Evolutionary conservation across 257 asterid genomes (phyloP).

Genomic region (Gentiana straminea): DNA sequence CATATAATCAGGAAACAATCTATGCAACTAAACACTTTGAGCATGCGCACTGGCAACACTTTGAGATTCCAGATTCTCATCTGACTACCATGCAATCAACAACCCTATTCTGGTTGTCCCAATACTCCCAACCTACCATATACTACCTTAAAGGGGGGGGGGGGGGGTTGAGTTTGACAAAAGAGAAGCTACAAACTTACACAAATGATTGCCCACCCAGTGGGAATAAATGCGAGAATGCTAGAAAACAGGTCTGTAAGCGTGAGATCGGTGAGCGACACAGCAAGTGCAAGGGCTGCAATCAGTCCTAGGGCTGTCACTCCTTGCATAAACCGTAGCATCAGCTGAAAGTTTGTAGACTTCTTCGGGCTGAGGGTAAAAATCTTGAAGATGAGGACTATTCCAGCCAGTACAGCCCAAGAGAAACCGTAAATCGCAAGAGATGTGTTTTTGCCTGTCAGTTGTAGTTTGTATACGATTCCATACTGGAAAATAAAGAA

Average conservation of each 20-base stretch:
- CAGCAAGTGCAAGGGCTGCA: conserved; percentile 69
- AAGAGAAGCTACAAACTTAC: conserved; percentile 38
- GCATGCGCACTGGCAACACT: no score
- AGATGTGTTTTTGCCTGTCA: conserved; percentile 68
- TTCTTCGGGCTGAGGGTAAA: conserved; percentile 79
- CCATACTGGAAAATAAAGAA: conserved; percentile 90
- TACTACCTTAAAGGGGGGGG: no score
- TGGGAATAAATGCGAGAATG: conserved; percentile 91
- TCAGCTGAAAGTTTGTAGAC: conserved; percentile 74
- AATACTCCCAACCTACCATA: no score
- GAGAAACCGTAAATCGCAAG: conserved; percentile 96
- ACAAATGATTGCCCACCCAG: conserved; percentile 83
- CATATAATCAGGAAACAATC: background rate
- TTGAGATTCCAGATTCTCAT: no score
- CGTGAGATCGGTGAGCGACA: conserved; percentile 50
- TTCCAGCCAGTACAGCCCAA: conserved; percentile 78
- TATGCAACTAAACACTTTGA: background rate
- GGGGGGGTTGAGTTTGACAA: no score
- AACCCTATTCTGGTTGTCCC: no score
- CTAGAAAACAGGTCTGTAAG: conserved; percentile 81
- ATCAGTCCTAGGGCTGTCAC: conserved; percentile 71
- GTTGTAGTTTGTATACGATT: conserved; percentile 81
- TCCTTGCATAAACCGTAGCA: conserved; percentile 95
- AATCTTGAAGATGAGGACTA: conserved; percentile 73
- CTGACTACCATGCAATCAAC: no score